These are phyloP conservation scores for Chaetomium cochliodes DNA, from an alignment of 495 filamentous ascomycete species.

Conservation along the genomic window DNA sequence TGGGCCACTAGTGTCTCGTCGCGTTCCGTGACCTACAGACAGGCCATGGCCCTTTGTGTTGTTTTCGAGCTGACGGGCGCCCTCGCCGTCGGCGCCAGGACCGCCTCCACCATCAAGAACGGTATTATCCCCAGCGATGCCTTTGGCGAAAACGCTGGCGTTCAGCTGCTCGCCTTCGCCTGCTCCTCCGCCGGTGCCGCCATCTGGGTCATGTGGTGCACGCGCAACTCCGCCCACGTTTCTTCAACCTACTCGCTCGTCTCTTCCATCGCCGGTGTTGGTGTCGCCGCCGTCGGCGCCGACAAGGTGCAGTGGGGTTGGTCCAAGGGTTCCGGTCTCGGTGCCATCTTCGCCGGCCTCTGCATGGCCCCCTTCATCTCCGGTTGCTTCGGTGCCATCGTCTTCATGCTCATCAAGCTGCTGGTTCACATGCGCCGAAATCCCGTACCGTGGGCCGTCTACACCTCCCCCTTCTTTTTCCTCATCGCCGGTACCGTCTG, in stretches of 20 bases:
- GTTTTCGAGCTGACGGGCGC: conserved; percentile 68
- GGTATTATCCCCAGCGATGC: conserved; percentile 57
- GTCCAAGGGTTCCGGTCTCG: conserved; percentile 48
- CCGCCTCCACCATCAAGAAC: conserved; percentile 66
- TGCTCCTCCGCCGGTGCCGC: conserved; percentile 58
- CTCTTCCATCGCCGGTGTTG: conserved; percentile 54
- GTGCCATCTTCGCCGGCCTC: conserved; percentile 60
- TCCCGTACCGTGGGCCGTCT: conserved; percentile 57
- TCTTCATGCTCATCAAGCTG: conserved; percentile 65
- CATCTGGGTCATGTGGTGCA: conserved; percentile 61
- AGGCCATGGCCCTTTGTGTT: conserved; percentile 65
- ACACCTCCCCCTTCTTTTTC: conserved; percentile 60
- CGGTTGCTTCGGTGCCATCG: conserved; percentile 55
- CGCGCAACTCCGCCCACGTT: conserved; percentile 56
- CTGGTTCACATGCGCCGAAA: conserved; percentile 59
- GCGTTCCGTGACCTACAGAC: conserved; percentile 60
- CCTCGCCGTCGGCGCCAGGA: conserved; percentile 61
- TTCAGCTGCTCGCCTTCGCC: conserved; percentile 61
- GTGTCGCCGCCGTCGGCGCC: conserved; percentile 57
- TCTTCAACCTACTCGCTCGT: conserved; percentile 67
- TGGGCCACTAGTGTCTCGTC: conserved; percentile 72
- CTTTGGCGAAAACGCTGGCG: conserved; percentile 54
- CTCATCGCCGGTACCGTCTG: conserved; percentile 59
- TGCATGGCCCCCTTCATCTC: conserved; percentile 61
- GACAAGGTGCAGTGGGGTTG: conserved; percentile 55